phyloP scores from a whole-genome alignment of 1,284 basidiomycete species.

The Pholiota adiposa region DNA sequence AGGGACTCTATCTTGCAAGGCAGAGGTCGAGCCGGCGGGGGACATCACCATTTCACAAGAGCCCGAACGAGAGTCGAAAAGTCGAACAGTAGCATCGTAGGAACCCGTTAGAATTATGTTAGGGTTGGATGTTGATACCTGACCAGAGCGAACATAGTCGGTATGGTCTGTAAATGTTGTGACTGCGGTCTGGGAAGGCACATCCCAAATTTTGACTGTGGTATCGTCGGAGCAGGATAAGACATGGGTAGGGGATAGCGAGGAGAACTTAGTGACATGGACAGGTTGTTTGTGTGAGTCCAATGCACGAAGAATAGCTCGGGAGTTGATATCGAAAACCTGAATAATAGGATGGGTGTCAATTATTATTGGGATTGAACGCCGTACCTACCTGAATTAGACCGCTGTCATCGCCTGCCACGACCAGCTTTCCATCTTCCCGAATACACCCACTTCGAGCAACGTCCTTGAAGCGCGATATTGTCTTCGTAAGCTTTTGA shows the following conservation, averaged over 20 bases:
- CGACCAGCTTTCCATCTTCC: constrained; percentile 91
- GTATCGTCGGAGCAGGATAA: constrained; percentile 97
- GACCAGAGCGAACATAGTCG: constrained; percentile 95
- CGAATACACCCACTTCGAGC: constrained; percentile 89
- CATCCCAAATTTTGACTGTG: constrained; percentile 93
- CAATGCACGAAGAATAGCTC: constrained; percentile 92
- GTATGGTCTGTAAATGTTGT: constrained; percentile 85
- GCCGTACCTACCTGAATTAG: constrained; percentile 74
- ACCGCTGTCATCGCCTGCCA: constrained; percentile 95
- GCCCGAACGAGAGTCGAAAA: constrained; percentile 88
- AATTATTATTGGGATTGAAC: constrained; percentile 1
- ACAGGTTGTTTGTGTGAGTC: constrained; percentile 95
- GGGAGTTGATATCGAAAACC: constrained; percentile 95
- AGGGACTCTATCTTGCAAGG: constrained; percentile 57
- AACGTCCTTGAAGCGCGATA: constrained; percentile 96
- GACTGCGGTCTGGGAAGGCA: constrained; percentile 86
- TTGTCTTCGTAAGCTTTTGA: constrained; percentile 94
- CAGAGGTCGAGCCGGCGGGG: constrained; percentile 44
- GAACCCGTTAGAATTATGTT: constrained; percentile 90
- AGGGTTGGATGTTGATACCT: constrained; percentile 84
- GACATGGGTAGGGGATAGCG: constrained; percentile 79
- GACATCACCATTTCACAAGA: constrained; percentile 86
- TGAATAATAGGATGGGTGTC: constrained; percentile 34
- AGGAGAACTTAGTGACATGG: constrained; percentile 92
- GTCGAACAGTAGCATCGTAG: constrained; percentile 90